A percentile compares a stretch with the other conserved stretches of the same genome.
phyloP scores from a whole-genome alignment of 345 rosid species.

The Moricandia arvensis region DNA sequence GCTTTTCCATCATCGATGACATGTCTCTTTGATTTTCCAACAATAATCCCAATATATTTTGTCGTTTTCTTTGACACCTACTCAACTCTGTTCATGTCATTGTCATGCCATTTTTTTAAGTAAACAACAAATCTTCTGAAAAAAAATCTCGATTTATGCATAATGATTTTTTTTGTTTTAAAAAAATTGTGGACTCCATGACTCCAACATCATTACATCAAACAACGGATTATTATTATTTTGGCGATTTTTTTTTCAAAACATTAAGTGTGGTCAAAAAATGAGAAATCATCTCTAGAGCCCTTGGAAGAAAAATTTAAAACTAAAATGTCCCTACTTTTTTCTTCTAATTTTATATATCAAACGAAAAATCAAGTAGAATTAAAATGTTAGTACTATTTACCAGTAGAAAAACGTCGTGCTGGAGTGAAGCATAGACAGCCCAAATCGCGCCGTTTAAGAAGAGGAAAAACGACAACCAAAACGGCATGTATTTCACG shows the following conservation, averaged over 20 bases:
- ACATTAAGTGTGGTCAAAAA: too few species aligned
- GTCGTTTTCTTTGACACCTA: neutral
- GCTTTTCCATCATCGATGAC: constrained; percentile 6
- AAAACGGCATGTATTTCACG: constrained; percentile 77
- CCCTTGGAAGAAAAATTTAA: too few species aligned
- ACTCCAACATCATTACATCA: constrained; percentile 29
- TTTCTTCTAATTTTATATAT: too few species aligned
- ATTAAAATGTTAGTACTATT: constrained; percentile 6
- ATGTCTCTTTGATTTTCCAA: neutral
- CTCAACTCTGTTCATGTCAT: neutral
- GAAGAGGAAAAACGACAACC: constrained; percentile 63
- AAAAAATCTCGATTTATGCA: neutral
- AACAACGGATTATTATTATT: neutral
- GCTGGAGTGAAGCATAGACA: constrained; percentile 52
- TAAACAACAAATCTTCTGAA: neutral
- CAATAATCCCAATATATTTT: neutral
- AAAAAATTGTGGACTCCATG: constrained; percentile 32
- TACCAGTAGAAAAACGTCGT: constrained; percentile 57
- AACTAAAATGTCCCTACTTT: too few species aligned
- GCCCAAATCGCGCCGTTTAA: constrained; percentile 71
- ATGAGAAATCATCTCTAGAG: too few species aligned
- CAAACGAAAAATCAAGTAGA: neutral
- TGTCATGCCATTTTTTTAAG: constrained; percentile 2
- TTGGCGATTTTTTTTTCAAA: neutral
- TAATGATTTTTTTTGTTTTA: too few species aligned